A percentile compares a stretch with the other conserved stretches of the same genome.
These are phyloP conservation scores for Scedosporium boydii DNA, from an alignment of 2,329 filamentous ascomycete species.

Conservation along the genomic window DNA sequence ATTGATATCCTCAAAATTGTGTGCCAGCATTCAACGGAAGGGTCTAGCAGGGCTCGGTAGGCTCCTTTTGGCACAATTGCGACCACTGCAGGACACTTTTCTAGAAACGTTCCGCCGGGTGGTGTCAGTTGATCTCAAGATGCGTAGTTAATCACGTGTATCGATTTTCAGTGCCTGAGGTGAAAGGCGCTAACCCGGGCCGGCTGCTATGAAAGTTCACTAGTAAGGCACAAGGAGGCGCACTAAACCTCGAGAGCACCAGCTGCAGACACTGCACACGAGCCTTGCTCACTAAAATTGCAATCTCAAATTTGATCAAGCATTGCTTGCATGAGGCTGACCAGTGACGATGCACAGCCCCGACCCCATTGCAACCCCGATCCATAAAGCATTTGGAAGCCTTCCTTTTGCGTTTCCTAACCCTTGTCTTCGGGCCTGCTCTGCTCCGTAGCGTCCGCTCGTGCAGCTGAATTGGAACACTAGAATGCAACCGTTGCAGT, in stretches of 20 bases:
- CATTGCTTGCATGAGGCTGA: conserved; percentile 1
- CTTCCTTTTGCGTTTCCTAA: neutral
- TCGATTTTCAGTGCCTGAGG: neutral
- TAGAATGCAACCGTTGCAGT: neutral
- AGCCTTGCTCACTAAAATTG: neutral
- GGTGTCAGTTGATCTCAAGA: conserved; percentile 3
- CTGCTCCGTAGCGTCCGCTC: neutral
- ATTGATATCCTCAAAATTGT: neutral
- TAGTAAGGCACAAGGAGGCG: neutral
- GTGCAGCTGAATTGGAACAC: neutral
- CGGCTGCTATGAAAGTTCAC: neutral
- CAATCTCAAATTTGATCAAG: neutral
- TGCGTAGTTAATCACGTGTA: neutral
- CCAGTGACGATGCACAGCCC: neutral
- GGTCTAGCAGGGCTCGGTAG: too few species aligned
- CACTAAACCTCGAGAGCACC: neutral
- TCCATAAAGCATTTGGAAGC: neutral
- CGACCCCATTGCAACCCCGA: neutral
- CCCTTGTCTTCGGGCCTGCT: neutral
- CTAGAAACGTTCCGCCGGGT: conserved; percentile 5
- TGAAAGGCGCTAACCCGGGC: neutral
- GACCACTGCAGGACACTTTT: neutral
- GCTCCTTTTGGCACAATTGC: neutral
- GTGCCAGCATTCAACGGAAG: neutral
- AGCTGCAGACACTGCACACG: neutral